Percentiles rank a stretch among this genome's conserved stretches.
phyloP scores from a whole-genome alignment of 345 rosid species.

The Syzygium aromaticum region DNA sequence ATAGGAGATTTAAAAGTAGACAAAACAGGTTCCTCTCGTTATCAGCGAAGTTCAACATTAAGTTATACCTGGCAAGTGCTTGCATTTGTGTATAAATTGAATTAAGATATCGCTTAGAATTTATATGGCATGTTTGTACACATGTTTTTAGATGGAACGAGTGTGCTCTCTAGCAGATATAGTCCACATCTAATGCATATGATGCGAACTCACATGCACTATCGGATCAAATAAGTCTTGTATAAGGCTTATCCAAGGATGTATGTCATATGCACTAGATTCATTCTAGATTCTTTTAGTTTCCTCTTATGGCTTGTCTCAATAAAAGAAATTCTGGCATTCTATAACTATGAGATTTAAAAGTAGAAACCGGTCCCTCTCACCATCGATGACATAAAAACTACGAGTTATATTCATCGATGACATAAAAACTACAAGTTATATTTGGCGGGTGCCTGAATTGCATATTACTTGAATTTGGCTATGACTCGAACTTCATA shows the following conservation, averaged over 20 bases:
- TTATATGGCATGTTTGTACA: too few species aligned
- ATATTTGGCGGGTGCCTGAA: neutral
- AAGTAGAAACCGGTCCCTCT: neutral
- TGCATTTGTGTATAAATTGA: too few species aligned
- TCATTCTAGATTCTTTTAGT: neutral
- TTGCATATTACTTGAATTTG: neutral
- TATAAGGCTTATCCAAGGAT: neutral
- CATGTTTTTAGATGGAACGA: neutral
- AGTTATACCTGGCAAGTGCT: too few species aligned
- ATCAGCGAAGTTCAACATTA: too few species aligned
- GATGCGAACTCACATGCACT: neutral
- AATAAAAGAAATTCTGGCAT: neutral
- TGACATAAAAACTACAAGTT: neutral
- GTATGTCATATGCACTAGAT: neutral
- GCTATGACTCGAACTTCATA: neutral
- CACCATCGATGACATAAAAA: neutral
- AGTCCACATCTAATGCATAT: neutral
- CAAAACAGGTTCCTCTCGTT: too few species aligned
- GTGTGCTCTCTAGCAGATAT: neutral
- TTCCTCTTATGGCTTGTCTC: neutral
- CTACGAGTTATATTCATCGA: neutral
- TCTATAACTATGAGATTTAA: neutral
- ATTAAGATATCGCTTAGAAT: too few species aligned
- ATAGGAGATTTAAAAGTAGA: neutral
- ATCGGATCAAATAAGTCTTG: neutral